Conservation (phyloP, 2,329 filamentous ascomycete species). For the Thelonectria rubi region DNA sequence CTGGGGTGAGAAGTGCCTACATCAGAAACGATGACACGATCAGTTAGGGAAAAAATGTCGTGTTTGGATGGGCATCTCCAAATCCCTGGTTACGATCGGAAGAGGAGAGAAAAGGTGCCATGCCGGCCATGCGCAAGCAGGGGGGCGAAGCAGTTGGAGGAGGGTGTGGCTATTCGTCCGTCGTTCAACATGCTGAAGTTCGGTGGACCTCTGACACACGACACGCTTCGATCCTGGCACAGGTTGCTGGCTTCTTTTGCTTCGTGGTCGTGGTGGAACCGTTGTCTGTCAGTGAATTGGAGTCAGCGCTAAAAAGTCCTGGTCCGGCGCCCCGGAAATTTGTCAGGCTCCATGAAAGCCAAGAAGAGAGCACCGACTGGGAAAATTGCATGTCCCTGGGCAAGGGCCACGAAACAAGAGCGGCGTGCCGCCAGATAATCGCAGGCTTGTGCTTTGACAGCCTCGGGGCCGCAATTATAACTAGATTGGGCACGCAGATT, state of each 20-base stretch:
- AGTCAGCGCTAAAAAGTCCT: conserved; percentile 38
- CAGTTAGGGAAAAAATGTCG: conserved; percentile 20
- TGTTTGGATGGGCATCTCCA: conserved; percentile 30
- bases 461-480: neutral
- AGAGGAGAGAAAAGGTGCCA: conserved; percentile 29
- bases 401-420: conserved; percentile 5
- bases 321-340: conserved; percentile 31
- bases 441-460: conserved; percentile 9
- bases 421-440: conserved; percentile 16
- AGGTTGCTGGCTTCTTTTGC: conserved; percentile 17
- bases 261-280: conserved; percentile 32
- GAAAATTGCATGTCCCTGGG: conserved; percentile 11
- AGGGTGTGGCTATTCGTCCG: conserved; percentile 29
- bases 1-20: conserved; percentile 14
- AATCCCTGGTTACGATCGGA: conserved; percentile 26
- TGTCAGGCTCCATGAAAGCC: conserved; percentile 28
- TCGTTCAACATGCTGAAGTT: conserved; percentile 23
- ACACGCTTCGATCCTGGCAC: conserved; percentile 31
- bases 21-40: conserved; percentile 11
- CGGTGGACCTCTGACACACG: conserved; percentile 33
- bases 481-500: conserved; percentile 8
- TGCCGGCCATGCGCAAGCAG: conserved; percentile 35
- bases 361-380: conserved; percentile 22
- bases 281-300: conserved; percentile 38
- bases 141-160: conserved; percentile 28